These are phyloP conservation scores for Lathyrus tuberosus DNA, from an alignment of 306 rosid species.

Conservation along the genomic window DNA sequence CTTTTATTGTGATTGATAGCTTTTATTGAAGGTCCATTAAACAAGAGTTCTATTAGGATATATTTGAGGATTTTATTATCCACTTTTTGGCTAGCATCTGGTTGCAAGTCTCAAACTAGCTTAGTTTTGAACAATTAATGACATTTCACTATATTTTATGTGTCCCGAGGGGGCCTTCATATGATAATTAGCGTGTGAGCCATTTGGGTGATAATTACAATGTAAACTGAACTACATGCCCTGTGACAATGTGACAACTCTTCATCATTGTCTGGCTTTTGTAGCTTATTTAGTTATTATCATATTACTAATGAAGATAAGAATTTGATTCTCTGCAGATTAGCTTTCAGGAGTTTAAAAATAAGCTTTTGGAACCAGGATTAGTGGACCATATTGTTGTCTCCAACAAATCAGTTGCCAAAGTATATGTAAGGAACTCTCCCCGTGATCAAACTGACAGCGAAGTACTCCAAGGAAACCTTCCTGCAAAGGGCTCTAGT, in stretches of 20 bases:
- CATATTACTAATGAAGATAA: slow-evolving; percentile 23
- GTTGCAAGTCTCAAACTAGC: slow-evolving; percentile 31
- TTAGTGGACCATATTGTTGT: slow-evolving; percentile 88
- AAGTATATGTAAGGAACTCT: slow-evolving; percentile 75
- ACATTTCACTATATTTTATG: slow-evolving; percentile 11
- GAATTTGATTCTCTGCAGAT: slow-evolving; percentile 63
- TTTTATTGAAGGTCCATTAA: slow-evolving; percentile 14
- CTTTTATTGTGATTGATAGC: slow-evolving; percentile 1
- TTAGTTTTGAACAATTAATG: slow-evolving; percentile 16
- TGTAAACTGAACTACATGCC: slow-evolving; percentile 2
- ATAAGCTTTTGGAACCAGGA: slow-evolving; percentile 93
- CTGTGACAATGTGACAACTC: slow-evolving; percentile 14
- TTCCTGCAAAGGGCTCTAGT: slow-evolving; percentile 50
- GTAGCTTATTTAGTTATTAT: slow-evolving; percentile 27
- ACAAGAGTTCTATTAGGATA: slow-evolving; percentile 9
- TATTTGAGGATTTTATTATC: slow-evolving; percentile 7
- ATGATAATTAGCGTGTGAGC: neutral
- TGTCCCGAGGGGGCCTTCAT: slow-evolving; percentile 23
- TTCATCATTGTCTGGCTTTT: slow-evolving; percentile 25
- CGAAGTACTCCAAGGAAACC: slow-evolving; percentile 69
- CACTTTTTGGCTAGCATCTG: slow-evolving; percentile 19
- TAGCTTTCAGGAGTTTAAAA: slow-evolving; percentile 94
- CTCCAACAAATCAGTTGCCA: slow-evolving; percentile 90
- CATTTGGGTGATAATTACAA: slow-evolving; percentile 14
- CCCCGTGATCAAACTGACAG: slow-evolving; percentile 59